These are phyloP conservation scores for Penicillium mononematosum DNA, from an alignment of 495 filamentous ascomycete genomes.

Conservation along the genomic window DNA sequence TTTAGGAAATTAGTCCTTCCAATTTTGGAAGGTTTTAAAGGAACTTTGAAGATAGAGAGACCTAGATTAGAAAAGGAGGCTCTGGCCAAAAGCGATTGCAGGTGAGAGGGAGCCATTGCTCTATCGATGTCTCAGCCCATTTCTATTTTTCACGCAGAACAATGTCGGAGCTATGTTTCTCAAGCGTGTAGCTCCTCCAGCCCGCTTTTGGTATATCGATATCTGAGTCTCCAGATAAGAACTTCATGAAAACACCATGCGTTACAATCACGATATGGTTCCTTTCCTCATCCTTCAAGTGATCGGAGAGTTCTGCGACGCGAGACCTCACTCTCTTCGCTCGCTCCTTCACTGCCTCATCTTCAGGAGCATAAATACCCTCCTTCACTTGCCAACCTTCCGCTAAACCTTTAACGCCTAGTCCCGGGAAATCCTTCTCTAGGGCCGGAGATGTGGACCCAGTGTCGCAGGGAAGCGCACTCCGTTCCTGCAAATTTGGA, in stretches of 20 bases:
- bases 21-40: not conserved
- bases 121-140: no score
- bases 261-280: constrained; percentile 5
- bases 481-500: constrained; percentile 7
- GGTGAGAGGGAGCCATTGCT: no score
- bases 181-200: constrained; percentile 3
- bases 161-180: constrained; percentile 1
- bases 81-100: no score
- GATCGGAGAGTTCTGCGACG: not conserved
- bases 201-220: constrained; percentile 3
- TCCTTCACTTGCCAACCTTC: constrained; percentile 4
- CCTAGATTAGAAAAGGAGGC: no score
- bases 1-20: not conserved
- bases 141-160: not conserved
- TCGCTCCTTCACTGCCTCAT: constrained; percentile 4
- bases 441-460: not conserved
- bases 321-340: constrained; percentile 6
- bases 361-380: constrained; percentile 2
- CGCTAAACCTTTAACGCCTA: constrained; percentile 1
- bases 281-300: not conserved
- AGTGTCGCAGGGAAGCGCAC: constrained; percentile 4
- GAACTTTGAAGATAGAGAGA: not conserved
- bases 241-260: constrained; percentile 8
- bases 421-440: not conserved
- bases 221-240: not conserved